These are phyloP conservation scores for Boletus mariae DNA, from an alignment of 1,284 basidiomycete genomes.

Conservation along the genomic window DNA sequence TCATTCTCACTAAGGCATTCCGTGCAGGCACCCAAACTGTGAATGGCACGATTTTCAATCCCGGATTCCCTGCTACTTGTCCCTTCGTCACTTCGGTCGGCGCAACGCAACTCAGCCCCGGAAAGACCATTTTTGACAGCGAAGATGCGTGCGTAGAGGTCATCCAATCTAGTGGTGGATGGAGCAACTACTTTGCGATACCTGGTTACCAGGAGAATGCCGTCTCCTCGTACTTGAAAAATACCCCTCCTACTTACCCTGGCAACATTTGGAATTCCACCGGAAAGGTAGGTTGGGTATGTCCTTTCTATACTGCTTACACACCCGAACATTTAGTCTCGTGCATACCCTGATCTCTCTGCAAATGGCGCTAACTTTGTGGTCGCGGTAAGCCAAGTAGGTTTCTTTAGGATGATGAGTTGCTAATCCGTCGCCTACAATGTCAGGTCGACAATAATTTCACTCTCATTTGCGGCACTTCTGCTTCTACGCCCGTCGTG, in stretches of 20 bases:
- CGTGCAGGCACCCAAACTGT: conserved; percentile 7
- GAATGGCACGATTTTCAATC: conserved; percentile 46
- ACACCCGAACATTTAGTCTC: conserved; percentile 17
- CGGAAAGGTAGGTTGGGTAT: conserved; percentile 34
- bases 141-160: conserved; percentile 33
- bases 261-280: conserved; percentile 46
- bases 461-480: conserved; percentile 37
- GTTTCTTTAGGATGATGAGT: background rate
- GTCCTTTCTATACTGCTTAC: background rate
- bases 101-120: conserved; percentile 41
- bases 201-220: conserved; percentile 38
- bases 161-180: conserved; percentile 42
- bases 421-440: background rate
- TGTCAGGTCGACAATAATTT: conserved; percentile 35
- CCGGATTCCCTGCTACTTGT: conserved; percentile 42
- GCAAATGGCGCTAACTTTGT: conserved; percentile 44
- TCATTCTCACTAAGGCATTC: background rate
- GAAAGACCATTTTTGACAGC: conserved; percentile 29
- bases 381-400: conserved; percentile 18
- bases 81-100: conserved; percentile 47
- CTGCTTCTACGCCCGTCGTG: conserved; percentile 42
- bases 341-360: conserved; percentile 47
- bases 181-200: conserved; percentile 39
- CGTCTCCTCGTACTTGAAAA: conserved; percentile 23
- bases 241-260: conserved; percentile 32